Base-by-base conservation (phyloP, 768 basidiomycete genomes). In the Chalciporus sphaerocephalus region DNA sequence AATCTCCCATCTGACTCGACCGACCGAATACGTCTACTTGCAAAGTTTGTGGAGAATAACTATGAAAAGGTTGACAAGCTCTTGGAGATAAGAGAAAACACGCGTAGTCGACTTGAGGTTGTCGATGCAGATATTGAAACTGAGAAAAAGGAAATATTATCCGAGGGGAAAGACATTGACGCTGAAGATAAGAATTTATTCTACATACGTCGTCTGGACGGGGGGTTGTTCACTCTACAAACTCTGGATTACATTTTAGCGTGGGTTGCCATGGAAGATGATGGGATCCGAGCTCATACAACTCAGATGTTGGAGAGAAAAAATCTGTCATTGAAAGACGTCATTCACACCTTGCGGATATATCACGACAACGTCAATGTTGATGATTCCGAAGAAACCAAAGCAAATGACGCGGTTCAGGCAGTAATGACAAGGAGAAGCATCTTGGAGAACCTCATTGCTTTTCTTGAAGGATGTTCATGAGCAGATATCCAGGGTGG, bases 221-320 rank as follows among this genome's bases (percentile, higher is more conserved):
- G 83, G 2, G 96, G 96, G 0, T 67, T 96, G 35, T 92, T 88
- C 60, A 87, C 85, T 2, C 66, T 98, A 7, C 95, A 98, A 58
- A 92, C 85, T 15, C 79, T 92, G 32, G 95, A 98, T 64, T 97
- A 94, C 56, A 87, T 97, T 48, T 67, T 97, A 30, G 92, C 88
- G 5, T 99, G 96, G 96, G 67, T 97, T 21, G 78, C 82, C 44
- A 94, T 97, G 93, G 96, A 99, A 68, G 95, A 98, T 56, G 95
- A 98, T 56, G 96, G 95, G 95, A 82, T 93, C 41, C 85, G 82
- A 38, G 69, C 70, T 10, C 95, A 98, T 66, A 71, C 83, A 6
- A 62, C 74, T 42, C 79, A 82, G 56, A 86, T 98, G 75, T 72
- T 99, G 16, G 72, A 71, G 39, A 76, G 94, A 37, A 84, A 80